Evolutionary conservation across 129 eudicot genomes (phyloP).

Genomic region (Tagetes erecta): DNA sequence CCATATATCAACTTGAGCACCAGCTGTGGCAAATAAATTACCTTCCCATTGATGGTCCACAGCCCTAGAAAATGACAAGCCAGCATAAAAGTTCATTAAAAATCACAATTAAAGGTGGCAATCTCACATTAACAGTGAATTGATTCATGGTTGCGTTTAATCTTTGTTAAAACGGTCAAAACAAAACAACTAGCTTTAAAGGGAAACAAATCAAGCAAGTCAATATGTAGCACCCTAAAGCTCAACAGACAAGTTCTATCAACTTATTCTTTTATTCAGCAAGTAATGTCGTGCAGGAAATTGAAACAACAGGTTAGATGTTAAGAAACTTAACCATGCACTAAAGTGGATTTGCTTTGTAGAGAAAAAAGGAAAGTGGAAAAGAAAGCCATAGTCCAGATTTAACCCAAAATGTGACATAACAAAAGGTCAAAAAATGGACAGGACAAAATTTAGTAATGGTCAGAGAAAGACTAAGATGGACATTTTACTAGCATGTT

Average conservation of each 20-base stretch:
- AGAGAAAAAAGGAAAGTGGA: too few relatives aligned
- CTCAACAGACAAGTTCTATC: not conserved
- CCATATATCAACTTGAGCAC: constrained; percentile 97
- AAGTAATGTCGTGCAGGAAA: too few relatives aligned
- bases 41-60: constrained; percentile 96
- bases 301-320: too few relatives aligned
- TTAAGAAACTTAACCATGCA: too few relatives aligned
- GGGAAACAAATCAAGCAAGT: not conserved
- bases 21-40: constrained; percentile 85
- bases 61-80: constrained; percentile 48
- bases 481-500: too few relatives aligned
- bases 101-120: not conserved
- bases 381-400: too few relatives aligned
- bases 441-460: too few relatives aligned
- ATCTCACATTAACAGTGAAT: not conserved
- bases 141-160: not conserved
- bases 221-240: not conserved
- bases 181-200: not conserved
- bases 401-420: too few relatives aligned
- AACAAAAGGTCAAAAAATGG: too few relatives aligned
- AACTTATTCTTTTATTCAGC: too few relatives aligned
- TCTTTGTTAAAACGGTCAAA: not conserved
- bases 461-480: too few relatives aligned
- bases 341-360: too few relatives aligned
- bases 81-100: not conserved